Evolutionary conservation across 2,329 filamentous ascomycete genomes (phyloP).

Genomic region (Thermoascus crustaceus): DNA sequence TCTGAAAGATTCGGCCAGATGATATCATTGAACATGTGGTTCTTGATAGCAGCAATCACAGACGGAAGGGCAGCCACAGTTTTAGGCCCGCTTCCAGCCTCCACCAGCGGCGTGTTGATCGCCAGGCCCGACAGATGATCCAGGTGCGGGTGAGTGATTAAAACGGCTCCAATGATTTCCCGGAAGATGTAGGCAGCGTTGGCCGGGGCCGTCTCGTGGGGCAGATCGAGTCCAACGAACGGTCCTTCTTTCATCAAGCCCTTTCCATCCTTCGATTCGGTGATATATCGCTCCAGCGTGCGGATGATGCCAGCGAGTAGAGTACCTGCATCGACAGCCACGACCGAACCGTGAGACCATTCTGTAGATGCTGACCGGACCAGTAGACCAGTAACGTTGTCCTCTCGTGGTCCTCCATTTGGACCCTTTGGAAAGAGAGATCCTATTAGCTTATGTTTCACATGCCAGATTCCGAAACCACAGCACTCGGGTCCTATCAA

Average conservation of each 20-base stretch:
- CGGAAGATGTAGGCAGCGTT: slow-evolving; percentile 77
- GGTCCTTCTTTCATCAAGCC: slow-evolving; percentile 50
- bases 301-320: slow-evolving; percentile 78
- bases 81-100: slow-evolving; percentile 69
- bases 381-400: slow-evolving; percentile 81
- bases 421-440: slow-evolving; percentile 55
- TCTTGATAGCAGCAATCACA: slow-evolving; percentile 87
- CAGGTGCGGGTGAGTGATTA: slow-evolving; percentile 95
- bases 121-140: slow-evolving; percentile 90
- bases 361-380: slow-evolving; percentile 70
- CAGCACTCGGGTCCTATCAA: no score
- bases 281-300: slow-evolving; percentile 52
- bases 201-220: slow-evolving; percentile 56
- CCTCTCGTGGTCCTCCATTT: slow-evolving; percentile 81
- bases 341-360: slow-evolving; percentile 73
- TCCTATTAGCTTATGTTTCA: slow-evolving; percentile 17
- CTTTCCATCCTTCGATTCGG: slow-evolving; percentile 18
- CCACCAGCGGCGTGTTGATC: slow-evolving; percentile 82
- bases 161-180: slow-evolving; percentile 73
- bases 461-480: slow-evolving; percentile 13
- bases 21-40: slow-evolving; percentile 92
- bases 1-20: slow-evolving; percentile 98
- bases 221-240: slow-evolving; percentile 70
- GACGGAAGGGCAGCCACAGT: slow-evolving; percentile 75
- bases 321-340: slow-evolving; percentile 91